A percentile compares a stretch with the other conserved stretches of the same genome.
These are phyloP conservation scores for Nyssa sinensis DNA, from an alignment of 148 eudicot genomes.

Conservation along the genomic window DNA sequence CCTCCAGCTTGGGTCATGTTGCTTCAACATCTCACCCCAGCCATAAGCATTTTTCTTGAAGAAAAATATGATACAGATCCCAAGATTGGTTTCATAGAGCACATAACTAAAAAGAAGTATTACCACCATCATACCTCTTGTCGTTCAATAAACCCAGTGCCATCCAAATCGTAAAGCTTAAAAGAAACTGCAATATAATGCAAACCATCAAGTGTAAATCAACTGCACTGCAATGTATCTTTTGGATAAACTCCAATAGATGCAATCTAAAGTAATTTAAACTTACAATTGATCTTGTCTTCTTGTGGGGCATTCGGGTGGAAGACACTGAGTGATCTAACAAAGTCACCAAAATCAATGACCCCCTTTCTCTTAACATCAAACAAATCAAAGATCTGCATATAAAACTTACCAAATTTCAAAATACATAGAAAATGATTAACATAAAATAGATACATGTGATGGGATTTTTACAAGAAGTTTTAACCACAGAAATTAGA, in stretches of 20 bases:
- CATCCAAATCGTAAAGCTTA: constrained; percentile 86
- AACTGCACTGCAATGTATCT: background rate
- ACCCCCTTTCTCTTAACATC: constrained; percentile 82
- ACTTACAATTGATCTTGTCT: constrained; percentile 84
- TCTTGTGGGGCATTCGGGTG: constrained; percentile 89
- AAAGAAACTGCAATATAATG: constrained; percentile 66
- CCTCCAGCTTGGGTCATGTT: background rate
- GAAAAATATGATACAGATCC: background rate
- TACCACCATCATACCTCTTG: constrained; percentile 59
- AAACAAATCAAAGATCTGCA: constrained; percentile 88
- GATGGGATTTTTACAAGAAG: background rate
- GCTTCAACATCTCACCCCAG: background rate
- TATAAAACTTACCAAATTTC: background rate
- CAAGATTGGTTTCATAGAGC: background rate
- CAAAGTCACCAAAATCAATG: constrained; percentile 93
- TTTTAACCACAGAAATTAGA: background rate
- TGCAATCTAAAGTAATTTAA: background rate
- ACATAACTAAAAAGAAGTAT: background rate
- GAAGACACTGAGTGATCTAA: constrained; percentile 74
- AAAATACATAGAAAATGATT: background rate
- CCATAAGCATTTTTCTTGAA: background rate
- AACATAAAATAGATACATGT: background rate
- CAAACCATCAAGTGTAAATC: background rate
- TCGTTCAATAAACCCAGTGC: constrained; percentile 85
- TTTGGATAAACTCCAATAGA: background rate